Base-by-base conservation (phyloP, 352 stramenopile genomes). In the Aphanomyces cochlioides region DNA sequence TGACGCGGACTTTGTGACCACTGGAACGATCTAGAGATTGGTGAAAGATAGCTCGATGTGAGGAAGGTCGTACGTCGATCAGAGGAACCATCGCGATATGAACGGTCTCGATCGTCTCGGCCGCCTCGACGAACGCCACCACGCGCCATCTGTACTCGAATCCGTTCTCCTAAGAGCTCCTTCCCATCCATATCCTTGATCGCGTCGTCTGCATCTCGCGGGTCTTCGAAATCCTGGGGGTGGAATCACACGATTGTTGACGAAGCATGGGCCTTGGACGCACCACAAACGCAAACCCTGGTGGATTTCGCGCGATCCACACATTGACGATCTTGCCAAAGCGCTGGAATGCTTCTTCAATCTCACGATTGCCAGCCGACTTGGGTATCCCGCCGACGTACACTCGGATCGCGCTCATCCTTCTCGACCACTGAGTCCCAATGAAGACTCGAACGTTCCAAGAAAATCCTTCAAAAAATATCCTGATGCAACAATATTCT, bases 261-360 rank as follows among this genome's bases (percentile, higher is more conserved):
- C 50, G 50, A 58, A 7, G 50, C 17, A 36, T 1, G 50, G 50
- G 8, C 21, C 10, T 19, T 54, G 58, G 76, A 93, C 87, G 90
- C 84, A 94, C 87, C 84, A 94, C 83, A 78, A 94, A 94, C 80
- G 87, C 87, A 75, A 94, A 94, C 74, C 87, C 87, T 15, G 87
- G 87, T 63, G 87, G 87, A 78, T 94, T 94, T 64, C 87, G 85
- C 60, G 87, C 87, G 68, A 94, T 85, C 87, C 87, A 94, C 67
- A 94, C 89, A 78, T 93, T 94, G 73, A 80, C 80, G 66, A 94
- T 82, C 78, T 93, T 82, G 57, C 87, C 87, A 73, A 92, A 94
- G 77, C 85, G 87, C 72, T 67, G 83, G 78, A 94, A 94, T 37
- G 81, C 80, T 66, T 93, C 87, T 68, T 94, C 82, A 61, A 94